Base-by-base conservation (phyloP, 108 stramenopile species). In the Discostella pseudostelligera region DNA sequence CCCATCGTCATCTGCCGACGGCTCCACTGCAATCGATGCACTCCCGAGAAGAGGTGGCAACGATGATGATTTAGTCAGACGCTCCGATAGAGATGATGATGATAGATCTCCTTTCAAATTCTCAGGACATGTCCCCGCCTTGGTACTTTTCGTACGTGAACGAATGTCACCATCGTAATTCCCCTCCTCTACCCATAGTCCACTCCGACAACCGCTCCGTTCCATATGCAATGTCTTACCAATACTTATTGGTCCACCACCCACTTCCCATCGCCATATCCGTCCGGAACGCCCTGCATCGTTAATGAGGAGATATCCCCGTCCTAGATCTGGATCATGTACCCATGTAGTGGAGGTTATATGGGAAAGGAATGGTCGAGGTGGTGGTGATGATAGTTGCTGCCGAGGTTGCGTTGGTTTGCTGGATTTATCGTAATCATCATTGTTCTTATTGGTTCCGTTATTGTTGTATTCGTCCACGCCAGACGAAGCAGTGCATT, bases 241-340 rank as follows among this genome's bases (percentile, higher is more conserved):
- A 72, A 91, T 91, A 5, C 87, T 76, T 47, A 91, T 88, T 10
- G 87, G 87, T 57, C 90, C 90, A 17, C 86, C 87, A 22, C 86
- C 90, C 2, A 81, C 75, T 67, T 91, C 90, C 85, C 85, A 91
- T 68, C 82, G 57, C 85, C 83, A 91, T 46, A 91, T 79, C 17
- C 81, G 65, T n/a, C 87, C 87, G 17, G 63, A 65, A 7, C 62
- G 35, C 9, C 78, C 64, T 4, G 58, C 74, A 25, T 87, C 72
- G 9, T 69, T 58, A 14, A 91, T 17, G 16, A 91, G 68, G 1
- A 88, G 61, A 61, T 80, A 88, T 20, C 90, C 90, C 25, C 90
- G 55, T 26, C 86, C 86, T 19, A 92, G 60, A 46, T 88, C 90
- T 6, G 39, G 28, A 65, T 88, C 87, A 29, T 92, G 85, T 37